Conservation (phyloP, 148 eudicot genomes). For the Arbutus unedo region DNA sequence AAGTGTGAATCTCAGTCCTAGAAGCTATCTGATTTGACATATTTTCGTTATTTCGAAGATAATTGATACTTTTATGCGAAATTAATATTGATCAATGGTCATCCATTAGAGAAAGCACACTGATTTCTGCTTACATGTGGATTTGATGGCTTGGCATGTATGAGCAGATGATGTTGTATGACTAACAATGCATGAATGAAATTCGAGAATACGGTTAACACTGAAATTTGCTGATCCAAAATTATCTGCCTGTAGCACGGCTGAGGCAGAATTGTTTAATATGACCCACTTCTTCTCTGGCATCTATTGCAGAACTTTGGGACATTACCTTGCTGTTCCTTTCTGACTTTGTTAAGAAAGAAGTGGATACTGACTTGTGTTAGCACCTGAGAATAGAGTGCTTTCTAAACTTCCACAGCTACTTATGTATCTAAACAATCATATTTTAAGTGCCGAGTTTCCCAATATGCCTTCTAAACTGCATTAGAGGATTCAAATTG, state of each 20-base stretch:
- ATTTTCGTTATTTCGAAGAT: too few relatives aligned
- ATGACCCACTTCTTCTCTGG: neutral
- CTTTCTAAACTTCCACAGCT: neutral
- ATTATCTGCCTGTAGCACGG: neutral
- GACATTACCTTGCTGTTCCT: neutral
- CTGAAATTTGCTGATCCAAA: neutral
- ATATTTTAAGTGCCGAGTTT: neutral
- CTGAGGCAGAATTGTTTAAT: neutral
- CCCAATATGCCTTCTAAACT: too few relatives aligned
- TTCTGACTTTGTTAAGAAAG: neutral
- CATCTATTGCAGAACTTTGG: neutral
- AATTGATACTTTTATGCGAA: neutral
- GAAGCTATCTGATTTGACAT: neutral
- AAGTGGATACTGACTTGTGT: neutral
- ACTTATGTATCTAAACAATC: neutral
- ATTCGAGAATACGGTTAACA: neutral
- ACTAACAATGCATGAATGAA: neutral
- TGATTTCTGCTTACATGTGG: neutral
- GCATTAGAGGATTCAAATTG: neutral
- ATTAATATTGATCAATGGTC: neutral
- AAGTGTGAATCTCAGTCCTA: neutral
- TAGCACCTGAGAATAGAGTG: neutral
- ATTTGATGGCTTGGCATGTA: neutral
- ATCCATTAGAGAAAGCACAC: neutral
- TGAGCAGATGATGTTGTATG: neutral